phyloP scores from a whole-genome alignment of 2,329 filamentous ascomycete species.

The Clarireedia paspali region DNA sequence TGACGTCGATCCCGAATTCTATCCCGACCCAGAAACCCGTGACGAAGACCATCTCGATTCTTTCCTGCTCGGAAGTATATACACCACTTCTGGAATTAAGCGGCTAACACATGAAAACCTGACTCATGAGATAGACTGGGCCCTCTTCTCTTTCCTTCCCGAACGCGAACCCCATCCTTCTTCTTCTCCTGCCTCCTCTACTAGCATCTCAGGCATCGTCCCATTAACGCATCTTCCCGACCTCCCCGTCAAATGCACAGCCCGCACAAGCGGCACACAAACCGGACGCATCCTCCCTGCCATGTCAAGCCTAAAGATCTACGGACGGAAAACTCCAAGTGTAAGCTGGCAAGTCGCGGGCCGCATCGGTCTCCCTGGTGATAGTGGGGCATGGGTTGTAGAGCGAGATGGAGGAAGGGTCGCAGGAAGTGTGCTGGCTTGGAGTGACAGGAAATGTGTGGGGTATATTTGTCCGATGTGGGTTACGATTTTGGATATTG shows the following conservation, averaged over 20 bases:
- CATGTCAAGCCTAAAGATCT: conserved; percentile 79
- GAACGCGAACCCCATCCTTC: conserved; percentile 57
- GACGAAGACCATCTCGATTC: conserved; percentile 76
- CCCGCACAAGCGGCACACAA: conserved; percentile 77
- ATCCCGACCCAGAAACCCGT: conserved; percentile 60
- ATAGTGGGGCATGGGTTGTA: conserved; percentile 90
- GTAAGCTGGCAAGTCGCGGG: conserved; percentile 57
- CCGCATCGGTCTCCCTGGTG: conserved; percentile 65
- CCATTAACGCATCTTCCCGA: conserved; percentile 59
- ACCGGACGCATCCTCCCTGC: conserved; percentile 69
- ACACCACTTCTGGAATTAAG: conserved; percentile 84
- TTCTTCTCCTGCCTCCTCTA: conserved; percentile 47
- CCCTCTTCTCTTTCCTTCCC: conserved; percentile 68
- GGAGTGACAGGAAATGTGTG: conserved; percentile 69
- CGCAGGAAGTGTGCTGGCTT: conserved; percentile 85
- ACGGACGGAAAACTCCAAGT: conserved; percentile 73
- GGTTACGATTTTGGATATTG: conserved; percentile 77
- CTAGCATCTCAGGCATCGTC: conserved; percentile 49
- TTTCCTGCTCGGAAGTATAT: conserved; percentile 73
- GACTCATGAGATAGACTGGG: conserved; percentile 93
- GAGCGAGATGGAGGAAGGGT: conserved; percentile 79
- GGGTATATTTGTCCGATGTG: conserved; percentile 97
- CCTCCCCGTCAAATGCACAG: conserved; percentile 77
- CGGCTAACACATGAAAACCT: conserved; percentile 64
- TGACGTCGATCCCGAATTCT: conserved; percentile 78